phyloP scores from a whole-genome alignment of 2,329 filamentous ascomycete species.

The Alternaria solani region DNA sequence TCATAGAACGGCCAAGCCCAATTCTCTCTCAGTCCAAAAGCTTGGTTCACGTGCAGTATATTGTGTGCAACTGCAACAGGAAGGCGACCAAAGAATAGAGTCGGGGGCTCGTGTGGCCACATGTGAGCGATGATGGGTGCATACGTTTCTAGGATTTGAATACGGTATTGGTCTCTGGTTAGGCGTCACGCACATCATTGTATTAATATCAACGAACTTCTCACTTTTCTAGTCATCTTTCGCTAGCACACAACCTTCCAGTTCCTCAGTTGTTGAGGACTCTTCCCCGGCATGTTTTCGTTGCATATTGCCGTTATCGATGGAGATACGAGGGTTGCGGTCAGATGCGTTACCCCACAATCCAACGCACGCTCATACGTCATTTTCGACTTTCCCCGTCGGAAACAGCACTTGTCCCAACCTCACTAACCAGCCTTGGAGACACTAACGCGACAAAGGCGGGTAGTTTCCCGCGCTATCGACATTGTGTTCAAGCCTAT shows the following conservation, averaged over 20 bases:
- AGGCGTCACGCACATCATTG: constrained; percentile 13
- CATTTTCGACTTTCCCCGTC: constrained; percentile 30
- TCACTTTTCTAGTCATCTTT: not conserved
- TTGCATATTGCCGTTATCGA: not conserved
- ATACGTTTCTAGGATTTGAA: not conserved
- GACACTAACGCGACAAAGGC: constrained; percentile 14
- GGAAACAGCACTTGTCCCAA: constrained; percentile 21
- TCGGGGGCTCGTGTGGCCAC: not conserved
- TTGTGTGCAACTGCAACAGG: not conserved
- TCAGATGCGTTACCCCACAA: constrained; percentile 11
- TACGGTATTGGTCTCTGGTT: not conserved
- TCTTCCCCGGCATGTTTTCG: not conserved
- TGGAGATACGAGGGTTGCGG: not conserved
- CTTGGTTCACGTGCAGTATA: not conserved
- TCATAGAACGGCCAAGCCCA: constrained; percentile 12
- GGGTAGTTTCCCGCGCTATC: constrained; percentile 5
- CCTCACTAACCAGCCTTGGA: not conserved
- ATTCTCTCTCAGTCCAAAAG: not conserved
- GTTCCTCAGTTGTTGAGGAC: not conserved
- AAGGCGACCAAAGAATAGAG: not conserved
- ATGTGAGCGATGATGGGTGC: not conserved
- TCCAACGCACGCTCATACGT: constrained; percentile 19
- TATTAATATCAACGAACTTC: constrained; percentile 13
- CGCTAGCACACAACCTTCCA: not conserved
- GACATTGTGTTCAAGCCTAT: not conserved